Base-by-base conservation (phyloP, 2,329 filamentous ascomycete species). In the Zymoseptoria brevis region DNA sequence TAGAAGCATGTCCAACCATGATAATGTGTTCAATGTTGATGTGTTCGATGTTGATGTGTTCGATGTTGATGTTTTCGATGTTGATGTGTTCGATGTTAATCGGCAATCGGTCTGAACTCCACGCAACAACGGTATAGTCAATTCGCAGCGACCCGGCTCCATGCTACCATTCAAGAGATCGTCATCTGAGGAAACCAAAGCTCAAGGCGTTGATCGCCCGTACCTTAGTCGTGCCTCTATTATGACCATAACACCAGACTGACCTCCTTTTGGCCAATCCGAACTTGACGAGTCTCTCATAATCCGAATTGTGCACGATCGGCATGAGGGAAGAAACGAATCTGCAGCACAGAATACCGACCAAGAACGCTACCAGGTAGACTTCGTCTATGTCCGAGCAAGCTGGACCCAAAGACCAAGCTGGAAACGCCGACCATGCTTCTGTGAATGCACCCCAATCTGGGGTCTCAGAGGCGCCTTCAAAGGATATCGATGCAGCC, bases 381-480 rank as follows among this genome's bases (percentile, higher is more conserved):
- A 45, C 16, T 19, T 30, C 60, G 66, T 67, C 67, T 64, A 69
- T 69, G 67, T 70, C 68, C 67, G 59, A 57, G 50, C 58, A 59
- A 53, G 58, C 50, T 60, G 63, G 57, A 59, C 55, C 30, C 26
- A 21, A 57, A 57, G 64, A 65, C 49, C 60, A 56, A 60, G 48
- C 61, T 55, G 51, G 61, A 24, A 54, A 59, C 30, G 26, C 53
- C 50, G 54, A 66, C 26, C 55, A 66, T 61, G 64, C 49, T 22
- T 45, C 61, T 61, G 50, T 66, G 61, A 58, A 58, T 53, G 35
- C 50, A 24, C 50, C 52, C 16, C 60, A 22, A 50, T 58, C 59
- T 29, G 60, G 56, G 50, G 55, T 59, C 29, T 63, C 55, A 9
- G 57, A 45, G 50, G 59, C 55, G 24, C 56, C 61, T n/a, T 59